phyloP scores from a whole-genome alignment of 176 grass and related monocot species.

The Hsuehochloa calcarea region DNA sequence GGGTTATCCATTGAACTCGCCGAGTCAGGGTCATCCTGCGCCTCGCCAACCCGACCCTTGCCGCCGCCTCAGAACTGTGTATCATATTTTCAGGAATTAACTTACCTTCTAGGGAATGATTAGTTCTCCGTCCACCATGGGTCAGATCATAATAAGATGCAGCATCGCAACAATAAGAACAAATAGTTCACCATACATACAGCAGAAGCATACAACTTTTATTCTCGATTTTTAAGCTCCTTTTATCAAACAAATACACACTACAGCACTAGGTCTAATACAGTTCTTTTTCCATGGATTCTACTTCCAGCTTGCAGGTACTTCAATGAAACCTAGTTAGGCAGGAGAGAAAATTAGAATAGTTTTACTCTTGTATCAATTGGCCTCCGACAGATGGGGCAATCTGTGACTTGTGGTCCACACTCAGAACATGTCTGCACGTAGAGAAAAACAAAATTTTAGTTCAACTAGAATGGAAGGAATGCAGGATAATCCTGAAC shows the following conservation, averaged over 20 bases:
- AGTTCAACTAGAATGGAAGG: slow-evolving; percentile 1
- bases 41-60: background rate
- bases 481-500: background rate
- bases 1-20: no score
- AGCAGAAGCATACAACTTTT: background rate
- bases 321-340: background rate
- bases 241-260: slow-evolving; percentile 3
- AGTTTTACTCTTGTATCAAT: slow-evolving; percentile 82
- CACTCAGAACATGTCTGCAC: slow-evolving; percentile 72
- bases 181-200: background rate
- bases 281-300: slow-evolving; percentile 1
- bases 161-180: background rate
- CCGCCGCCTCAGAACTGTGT: no score
- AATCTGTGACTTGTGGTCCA: slow-evolving; percentile 57
- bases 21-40: no score
- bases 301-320: background rate
- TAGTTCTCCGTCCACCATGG: background rate
- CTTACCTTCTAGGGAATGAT: no score
- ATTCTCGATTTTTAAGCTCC: background rate
- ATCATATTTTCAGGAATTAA: no score
- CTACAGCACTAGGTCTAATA: background rate
- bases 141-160: background rate
- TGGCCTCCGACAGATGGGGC: slow-evolving; percentile 71
- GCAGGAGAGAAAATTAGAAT: slow-evolving; percentile 32
- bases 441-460: background rate